Evolutionary conservation across 805 yeast genomes (phyloP), one percentile per base, ranked within the genome.

Genomic region (Jamesozyma piceae): DNA sequence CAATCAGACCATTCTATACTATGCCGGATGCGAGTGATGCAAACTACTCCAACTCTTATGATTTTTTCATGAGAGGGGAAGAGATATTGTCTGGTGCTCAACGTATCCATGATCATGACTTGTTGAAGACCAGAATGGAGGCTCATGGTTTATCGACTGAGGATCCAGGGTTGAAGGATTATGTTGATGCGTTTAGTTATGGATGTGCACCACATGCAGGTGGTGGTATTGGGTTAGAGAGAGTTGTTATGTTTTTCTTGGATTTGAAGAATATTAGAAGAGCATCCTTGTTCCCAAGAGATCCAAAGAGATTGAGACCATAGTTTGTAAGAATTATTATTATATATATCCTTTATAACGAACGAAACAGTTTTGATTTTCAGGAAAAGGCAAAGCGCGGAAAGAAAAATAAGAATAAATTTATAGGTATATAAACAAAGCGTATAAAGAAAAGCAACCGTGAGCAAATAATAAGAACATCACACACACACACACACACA

Each of bases 201-300:
- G 99, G 97, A 17, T 90, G 97, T 73, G 82, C 95, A 50, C 98
- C 99, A 39, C 99, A 92, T 60, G 99, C 95, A 29, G 99, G 99
- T 65, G 99, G 98, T 71, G 99, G 99, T 68, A 92, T 92, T 63
- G 99, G 99, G 60, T 71, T 92, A 53, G 99, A 92, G 71, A 85
- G 99, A 73, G 98, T 92, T 29, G 87, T 92, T 49, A 92, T 92
- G 98, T 92, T 92, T 77, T 92, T 75, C 80, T 75, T 92, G 64
- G 98, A 88, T 61, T 75, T 92, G 72, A 90, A 90, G 73, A 92
- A 92, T 72, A 92, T 92, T 54, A 83, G 99, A 69, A 82, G 98
- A 64, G 97, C 99, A n/a, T 82, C 95, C 11, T 71, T 90, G 63
- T 92, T 92, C 92, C 99, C 99, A 63, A 84, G 99, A 73, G 99